Conservation (phyloP, 2,329 filamentous ascomycete species). For the Didymella lethalis region DNA sequence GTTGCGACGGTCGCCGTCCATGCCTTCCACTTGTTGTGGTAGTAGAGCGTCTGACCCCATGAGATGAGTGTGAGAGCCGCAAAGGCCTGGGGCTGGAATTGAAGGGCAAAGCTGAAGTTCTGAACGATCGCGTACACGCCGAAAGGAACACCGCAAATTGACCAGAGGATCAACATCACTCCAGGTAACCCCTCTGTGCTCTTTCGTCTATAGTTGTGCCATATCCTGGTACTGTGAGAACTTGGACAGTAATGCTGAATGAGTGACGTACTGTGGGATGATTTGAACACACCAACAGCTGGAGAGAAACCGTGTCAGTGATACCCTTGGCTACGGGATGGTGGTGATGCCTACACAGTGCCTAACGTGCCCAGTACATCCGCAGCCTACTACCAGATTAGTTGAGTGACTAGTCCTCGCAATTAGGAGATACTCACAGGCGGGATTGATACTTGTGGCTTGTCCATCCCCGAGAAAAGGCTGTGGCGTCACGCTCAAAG, state of each 20-base stretch:
- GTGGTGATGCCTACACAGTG: constrained; percentile 39
- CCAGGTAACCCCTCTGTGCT: constrained; percentile 68
- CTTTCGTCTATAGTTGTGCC: constrained; percentile 68
- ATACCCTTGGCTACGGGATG: not conserved
- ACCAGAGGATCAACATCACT: constrained; percentile 70
- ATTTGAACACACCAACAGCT: constrained; percentile 56
- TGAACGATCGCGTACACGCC: constrained; percentile 62
- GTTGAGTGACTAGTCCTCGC: not conserved
- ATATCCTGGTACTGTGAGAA: constrained; percentile 55
- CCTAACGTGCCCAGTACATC: constrained; percentile 52
- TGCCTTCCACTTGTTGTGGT: constrained; percentile 58
- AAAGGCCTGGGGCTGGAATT: constrained; percentile 64
- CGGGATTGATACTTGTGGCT: constrained; percentile 47
- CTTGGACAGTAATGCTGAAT: not conserved
- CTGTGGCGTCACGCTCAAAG: not conserved
- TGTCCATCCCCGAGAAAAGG: constrained; percentile 29
- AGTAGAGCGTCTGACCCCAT: constrained; percentile 63
- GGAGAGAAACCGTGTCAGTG: constrained; percentile 27
- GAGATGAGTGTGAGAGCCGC: constrained; percentile 58
- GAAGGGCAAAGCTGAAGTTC: constrained; percentile 63
- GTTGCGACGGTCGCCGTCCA: constrained; percentile 58
- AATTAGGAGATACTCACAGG: constrained; percentile 32
- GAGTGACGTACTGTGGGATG: constrained; percentile 44
- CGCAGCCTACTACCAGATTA: constrained; percentile 46
- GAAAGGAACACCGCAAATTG: constrained; percentile 62